phyloP scores from a whole-genome alignment of 805 yeast species.

The Pichia heedii region DNA sequence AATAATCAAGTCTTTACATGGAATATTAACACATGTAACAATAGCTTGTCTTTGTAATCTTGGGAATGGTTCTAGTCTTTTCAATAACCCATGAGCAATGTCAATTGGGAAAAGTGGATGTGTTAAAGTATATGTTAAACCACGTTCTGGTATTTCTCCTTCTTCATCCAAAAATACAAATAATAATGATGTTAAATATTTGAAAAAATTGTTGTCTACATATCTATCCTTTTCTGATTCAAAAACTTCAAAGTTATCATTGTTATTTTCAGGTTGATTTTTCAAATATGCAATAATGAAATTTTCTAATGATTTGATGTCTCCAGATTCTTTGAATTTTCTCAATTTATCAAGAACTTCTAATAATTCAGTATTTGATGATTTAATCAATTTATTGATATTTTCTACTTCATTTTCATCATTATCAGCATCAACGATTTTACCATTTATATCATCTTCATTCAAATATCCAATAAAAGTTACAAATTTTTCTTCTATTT shows the following conservation, averaged over 20 bases:
- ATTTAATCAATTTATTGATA: slow-evolving; percentile 18
- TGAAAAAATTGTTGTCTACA: slow-evolving; percentile 51
- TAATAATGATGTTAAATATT: slow-evolving; percentile 30
- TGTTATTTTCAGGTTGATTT: slow-evolving; percentile 2
- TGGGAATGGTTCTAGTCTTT: slow-evolving; percentile 40
- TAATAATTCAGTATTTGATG: slow-evolving; percentile 17
- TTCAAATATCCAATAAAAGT: slow-evolving; percentile 13
- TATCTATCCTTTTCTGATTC: slow-evolving; percentile 60
- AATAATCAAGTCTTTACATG: slow-evolving; percentile 51
- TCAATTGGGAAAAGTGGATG: slow-evolving; percentile 77
- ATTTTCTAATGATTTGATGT: slow-evolving; percentile 25
- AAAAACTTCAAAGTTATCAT: slow-evolving; percentile 32
- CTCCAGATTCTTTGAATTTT: slow-evolving; percentile 14
- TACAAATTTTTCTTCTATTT: slow-evolving; percentile 10
- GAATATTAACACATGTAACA: slow-evolving; percentile 64
- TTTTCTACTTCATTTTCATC: slow-evolving; percentile 17
- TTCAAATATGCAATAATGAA: slow-evolving; percentile 24
- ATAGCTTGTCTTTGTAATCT: slow-evolving; percentile 74
- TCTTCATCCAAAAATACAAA: slow-evolving; percentile 26
- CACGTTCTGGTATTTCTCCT: slow-evolving; percentile 42
- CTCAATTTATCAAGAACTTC: slow-evolving; percentile 24
- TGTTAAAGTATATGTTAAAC: slow-evolving; percentile 67
- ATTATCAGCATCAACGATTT: too few species aligned
- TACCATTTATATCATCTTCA: too few species aligned
- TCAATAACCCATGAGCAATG: slow-evolving; percentile 46